Evolutionary conservation across 2,329 filamentous ascomycete genomes (phyloP).

Genomic region (Oidium heveae): DNA sequence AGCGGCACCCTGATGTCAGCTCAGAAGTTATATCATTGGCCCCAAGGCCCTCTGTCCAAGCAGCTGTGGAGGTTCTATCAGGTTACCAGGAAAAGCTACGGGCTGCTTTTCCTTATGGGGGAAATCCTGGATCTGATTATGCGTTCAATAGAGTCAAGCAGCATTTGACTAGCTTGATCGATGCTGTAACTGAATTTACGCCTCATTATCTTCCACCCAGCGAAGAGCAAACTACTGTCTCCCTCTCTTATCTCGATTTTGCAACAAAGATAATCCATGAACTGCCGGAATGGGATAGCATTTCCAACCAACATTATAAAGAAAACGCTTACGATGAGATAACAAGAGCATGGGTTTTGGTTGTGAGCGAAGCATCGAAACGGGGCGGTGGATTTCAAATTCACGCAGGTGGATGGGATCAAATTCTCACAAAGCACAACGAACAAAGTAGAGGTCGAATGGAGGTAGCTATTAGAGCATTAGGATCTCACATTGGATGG

Average conservation of each 20-base stretch:
- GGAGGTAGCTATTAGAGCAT: constrained; percentile 51
- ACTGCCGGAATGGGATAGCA: constrained; percentile 74
- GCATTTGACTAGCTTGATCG: constrained; percentile 53
- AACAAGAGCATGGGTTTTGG: constrained; percentile 72
- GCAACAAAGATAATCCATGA: constrained; percentile 77
- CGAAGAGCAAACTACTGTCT: constrained; percentile 61
- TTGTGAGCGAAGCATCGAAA: constrained; percentile 77
- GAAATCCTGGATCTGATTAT: constrained; percentile 69
- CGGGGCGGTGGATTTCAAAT: constrained; percentile 72
- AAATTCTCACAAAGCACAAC: constrained; percentile 67
- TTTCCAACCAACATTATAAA: constrained; percentile 75
- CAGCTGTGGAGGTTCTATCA: constrained; percentile 54
- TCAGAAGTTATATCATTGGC: constrained; percentile 64
- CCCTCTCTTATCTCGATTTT: constrained; percentile 67
- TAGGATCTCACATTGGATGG: constrained; percentile 55
- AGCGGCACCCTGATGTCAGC: constrained; percentile 64
- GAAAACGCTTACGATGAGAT: constrained; percentile 93
- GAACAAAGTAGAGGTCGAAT: constrained; percentile 63
- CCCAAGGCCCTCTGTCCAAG: constrained; percentile 62
- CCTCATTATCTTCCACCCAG: constrained; percentile 85
- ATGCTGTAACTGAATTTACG: constrained; percentile 81
- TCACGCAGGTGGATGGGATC: constrained; percentile 80
- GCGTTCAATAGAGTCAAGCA: constrained; percentile 82
- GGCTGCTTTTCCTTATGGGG: constrained; percentile 61
- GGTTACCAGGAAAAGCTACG: constrained; percentile 62